phyloP scores from a whole-genome alignment of 2,329 filamentous ascomycete genomes.

The Mollisia scopiformis region DNA sequence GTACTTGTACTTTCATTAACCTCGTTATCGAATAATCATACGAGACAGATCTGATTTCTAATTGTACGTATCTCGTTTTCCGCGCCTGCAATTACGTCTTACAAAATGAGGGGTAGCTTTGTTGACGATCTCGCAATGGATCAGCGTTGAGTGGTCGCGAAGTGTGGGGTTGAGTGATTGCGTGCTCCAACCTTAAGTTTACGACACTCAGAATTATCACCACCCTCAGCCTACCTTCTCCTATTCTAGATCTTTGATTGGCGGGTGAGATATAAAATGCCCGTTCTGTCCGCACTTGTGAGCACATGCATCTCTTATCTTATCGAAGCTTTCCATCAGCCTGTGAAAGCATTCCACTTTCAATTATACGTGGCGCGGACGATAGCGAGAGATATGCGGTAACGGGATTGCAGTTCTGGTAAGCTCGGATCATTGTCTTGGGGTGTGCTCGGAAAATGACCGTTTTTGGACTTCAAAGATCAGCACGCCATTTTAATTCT shows the following conservation, averaged over 20 bases:
- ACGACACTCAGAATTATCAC: neutral
- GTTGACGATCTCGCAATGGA: neutral
- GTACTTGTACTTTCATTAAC: neutral
- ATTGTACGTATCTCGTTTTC: neutral
- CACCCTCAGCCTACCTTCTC: neutral
- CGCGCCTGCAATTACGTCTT: neutral
- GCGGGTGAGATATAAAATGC: neutral
- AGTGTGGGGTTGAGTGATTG: constrained; percentile 26
- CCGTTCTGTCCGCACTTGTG: neutral
- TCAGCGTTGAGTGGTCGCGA: constrained; percentile 15
- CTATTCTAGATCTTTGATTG: neutral
- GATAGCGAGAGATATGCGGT: constrained; percentile 17
- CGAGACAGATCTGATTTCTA: neutral
- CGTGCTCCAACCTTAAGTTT: constrained; percentile 16
- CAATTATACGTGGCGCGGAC: too few relatives aligned
- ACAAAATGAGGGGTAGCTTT: constrained; percentile 10
- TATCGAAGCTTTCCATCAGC: neutral
- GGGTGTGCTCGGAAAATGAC: too few relatives aligned
- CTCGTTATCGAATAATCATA: neutral
- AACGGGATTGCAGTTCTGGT: neutral
- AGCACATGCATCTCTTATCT: neutral
- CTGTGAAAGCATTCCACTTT: neutral
- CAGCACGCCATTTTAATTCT: neutral
- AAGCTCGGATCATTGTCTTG: neutral
- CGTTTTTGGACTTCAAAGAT: too few relatives aligned